Evolutionary conservation across 202 grass and related monocot genomes (phyloP), one percentile per base, ranked within the genome.

Genomic region (Panicum hallii): DNA sequence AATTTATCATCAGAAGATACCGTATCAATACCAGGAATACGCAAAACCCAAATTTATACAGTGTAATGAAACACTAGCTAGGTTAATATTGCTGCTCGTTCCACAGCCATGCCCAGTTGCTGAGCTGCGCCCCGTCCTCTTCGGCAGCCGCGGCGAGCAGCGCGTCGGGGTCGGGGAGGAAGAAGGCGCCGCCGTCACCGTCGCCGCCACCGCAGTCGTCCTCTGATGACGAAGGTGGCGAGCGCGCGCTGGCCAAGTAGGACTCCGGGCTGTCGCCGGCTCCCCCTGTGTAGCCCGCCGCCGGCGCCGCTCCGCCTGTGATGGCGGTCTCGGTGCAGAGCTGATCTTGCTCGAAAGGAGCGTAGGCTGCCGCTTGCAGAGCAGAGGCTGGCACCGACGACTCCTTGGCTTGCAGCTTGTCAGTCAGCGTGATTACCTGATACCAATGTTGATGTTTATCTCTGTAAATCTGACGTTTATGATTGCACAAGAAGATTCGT

Each of bases 401-500:
- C 52, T 53, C 72, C 62, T 83, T 88, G 9, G 50, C 63, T 81
- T 83, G 74, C 63, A 93, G 88, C 42, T 88, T 86, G 75, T 93
- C 85, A 0, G 85, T 83, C 55, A 93, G 56, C 3, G 70, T 72
- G 55, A 57, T 80, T 79, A 93, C 91, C 91, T 93, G 91, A 12
- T 0, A 82, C 7, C 0, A 30, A 61, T 13, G 61, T 34, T 34
- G 52, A 49, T 50, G 17, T 12, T 16, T 1, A 36, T 3, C 36
- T 38, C 36, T 38, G 36, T 38, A 38, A 38, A 38, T 38, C 36
- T 38, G 4, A 38, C 36, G 36, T 38, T 55, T 11, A 5, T 22
- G 19, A 54, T 19, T 38, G 3, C 36, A 4, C 36, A 38, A 53
- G 15, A 52, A 53, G 14, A 53, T n/a, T 58, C 5, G 1, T 61